Percentiles rank a stretch among this genome's conserved stretches.
phyloP scores from a whole-genome alignment of 495 filamentous ascomycete genomes.

The Aspergillus diversus region DNA sequence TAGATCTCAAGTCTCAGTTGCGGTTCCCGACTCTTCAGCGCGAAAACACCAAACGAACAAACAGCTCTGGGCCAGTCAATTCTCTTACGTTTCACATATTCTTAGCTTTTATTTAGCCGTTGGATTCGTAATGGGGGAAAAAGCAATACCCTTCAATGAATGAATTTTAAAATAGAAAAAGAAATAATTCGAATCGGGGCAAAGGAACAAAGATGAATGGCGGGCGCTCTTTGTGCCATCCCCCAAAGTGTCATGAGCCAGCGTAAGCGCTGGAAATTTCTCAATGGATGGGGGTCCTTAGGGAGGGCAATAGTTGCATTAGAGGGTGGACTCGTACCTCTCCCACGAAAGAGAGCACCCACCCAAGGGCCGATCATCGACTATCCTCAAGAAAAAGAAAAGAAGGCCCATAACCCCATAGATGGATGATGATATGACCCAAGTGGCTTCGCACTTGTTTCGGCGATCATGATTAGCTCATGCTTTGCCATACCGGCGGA shows the following conservation, averaged over 20 bases:
- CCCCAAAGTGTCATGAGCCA: background rate
- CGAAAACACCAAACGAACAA: slow-evolving; percentile 12
- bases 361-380: too few relatives aligned
- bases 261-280: background rate
- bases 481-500: too few relatives aligned
- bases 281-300: background rate
- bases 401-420: too few relatives aligned
- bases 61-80: slow-evolving; percentile 2
- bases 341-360: too few relatives aligned
- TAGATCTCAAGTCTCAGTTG: background rate
- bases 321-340: too few relatives aligned
- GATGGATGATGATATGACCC: too few relatives aligned
- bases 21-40: background rate
- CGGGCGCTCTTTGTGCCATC: background rate
- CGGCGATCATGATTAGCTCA: too few relatives aligned
- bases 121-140: background rate
- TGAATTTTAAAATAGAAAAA: slow-evolving; percentile 2
- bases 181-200: background rate
- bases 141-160: background rate
- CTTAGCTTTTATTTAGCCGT: slow-evolving; percentile 1
- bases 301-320: too few relatives aligned
- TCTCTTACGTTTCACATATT: slow-evolving; percentile 1
- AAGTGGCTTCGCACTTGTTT: too few relatives aligned
- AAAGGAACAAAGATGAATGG: background rate
- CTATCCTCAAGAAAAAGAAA: too few relatives aligned